Conservation (phyloP, 1,284 basidiomycete genomes). For the Trametes polyzona region DNA sequence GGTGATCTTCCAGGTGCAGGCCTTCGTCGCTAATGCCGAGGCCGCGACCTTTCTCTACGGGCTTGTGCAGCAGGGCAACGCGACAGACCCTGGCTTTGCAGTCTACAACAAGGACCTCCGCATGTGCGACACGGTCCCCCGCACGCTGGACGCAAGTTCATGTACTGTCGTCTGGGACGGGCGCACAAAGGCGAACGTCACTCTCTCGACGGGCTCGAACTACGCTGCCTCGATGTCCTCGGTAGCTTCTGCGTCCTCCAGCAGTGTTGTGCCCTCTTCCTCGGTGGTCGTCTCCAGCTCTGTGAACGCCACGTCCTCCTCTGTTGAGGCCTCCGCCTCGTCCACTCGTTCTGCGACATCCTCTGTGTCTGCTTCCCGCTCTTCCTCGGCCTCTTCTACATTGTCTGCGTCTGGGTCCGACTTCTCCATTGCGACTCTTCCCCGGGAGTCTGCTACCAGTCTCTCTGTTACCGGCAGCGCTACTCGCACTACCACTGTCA, state of each 20-base stretch:
- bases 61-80: conserved; percentile 55
- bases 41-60: conserved; percentile 56
- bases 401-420: conserved; percentile 9
- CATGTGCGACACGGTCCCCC: conserved; percentile 61
- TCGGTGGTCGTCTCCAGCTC: not conserved
- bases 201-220: conserved; percentile 2
- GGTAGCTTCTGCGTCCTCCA: conserved; percentile 4
- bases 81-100: conserved; percentile 55
- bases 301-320: conserved; percentile 1
- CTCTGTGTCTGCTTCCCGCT: conserved; percentile 8
- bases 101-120: conserved; percentile 53
- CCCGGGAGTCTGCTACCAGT: conserved; percentile 5
- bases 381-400: conserved; percentile 2
- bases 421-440: conserved; percentile 7
- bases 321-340: conserved; percentile 11
- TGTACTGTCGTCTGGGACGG: conserved; percentile 64
- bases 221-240: conserved; percentile 8
- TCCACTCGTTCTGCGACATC: conserved; percentile 14
- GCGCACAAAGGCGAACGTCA: conserved; percentile 16
- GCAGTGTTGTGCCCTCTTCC: not conserved
- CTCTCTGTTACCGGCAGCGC: not conserved
- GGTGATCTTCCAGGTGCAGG: conserved; percentile 67
- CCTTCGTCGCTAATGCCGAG: conserved; percentile 64
- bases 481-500: conserved; percentile 13
- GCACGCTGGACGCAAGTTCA: conserved; percentile 46